phyloP scores from a whole-genome alignment of 768 basidiomycete species.

The Panaeolus papilionaceus region DNA sequence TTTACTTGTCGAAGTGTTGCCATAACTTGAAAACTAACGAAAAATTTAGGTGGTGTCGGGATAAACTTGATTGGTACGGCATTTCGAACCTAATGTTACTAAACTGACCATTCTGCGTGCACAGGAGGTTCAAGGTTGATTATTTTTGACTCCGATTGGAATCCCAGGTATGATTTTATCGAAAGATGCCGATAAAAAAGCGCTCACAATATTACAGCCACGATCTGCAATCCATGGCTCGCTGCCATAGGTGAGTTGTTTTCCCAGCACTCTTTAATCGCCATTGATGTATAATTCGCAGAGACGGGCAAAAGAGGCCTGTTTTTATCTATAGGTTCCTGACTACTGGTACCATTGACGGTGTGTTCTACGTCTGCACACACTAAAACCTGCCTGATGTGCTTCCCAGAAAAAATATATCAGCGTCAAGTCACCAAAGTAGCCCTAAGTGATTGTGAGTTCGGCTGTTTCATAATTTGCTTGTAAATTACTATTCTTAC shows the following conservation, averaged over 20 bases:
- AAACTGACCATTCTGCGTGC: constrained; percentile 10
- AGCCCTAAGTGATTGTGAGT: constrained; percentile 85
- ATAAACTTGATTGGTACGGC: constrained; percentile 83
- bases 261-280: constrained; percentile 12
- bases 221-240: constrained; percentile 97
- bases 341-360: constrained; percentile 91
- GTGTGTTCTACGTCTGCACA: constrained; percentile 37
- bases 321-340: constrained; percentile 91
- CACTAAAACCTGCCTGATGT: neutral
- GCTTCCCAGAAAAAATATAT: constrained; percentile 78
- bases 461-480: neutral
- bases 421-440: constrained; percentile 95
- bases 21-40: neutral
- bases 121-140: constrained; percentile 83
- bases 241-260: constrained; percentile 80
- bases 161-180: constrained; percentile 67
- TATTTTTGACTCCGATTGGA: constrained; percentile 93
- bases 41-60: constrained; percentile 78
- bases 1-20: neutral
- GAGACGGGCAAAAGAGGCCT: constrained; percentile 92
- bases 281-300: constrained; percentile 36
- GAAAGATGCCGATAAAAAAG: constrained; percentile 12
- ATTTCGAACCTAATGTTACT: neutral
- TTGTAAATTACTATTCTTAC: neutral
- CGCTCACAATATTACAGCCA: constrained; percentile 52